A percentile compares a stretch with the other conserved stretches of the same genome.
Evolutionary conservation across 257 asterid species (phyloP).

Genomic region (Rubia yunnanensis): DNA sequence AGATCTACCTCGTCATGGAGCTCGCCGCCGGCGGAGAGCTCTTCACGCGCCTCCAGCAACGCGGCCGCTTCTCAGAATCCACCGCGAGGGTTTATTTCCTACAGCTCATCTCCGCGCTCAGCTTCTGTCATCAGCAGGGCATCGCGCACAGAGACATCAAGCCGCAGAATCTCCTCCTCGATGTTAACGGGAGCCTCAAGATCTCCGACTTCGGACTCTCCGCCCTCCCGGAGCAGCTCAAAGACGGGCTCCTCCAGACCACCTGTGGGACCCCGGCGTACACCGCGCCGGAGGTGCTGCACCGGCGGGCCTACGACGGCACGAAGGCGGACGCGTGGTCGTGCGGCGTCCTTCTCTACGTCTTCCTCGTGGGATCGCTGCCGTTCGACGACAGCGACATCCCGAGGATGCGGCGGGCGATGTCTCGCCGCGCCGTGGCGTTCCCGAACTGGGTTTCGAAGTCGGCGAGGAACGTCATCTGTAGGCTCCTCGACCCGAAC

Average conservation of each 20-base stretch:
- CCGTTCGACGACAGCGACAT: slow-evolving; percentile 72
- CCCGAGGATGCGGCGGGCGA: slow-evolving; percentile 60
- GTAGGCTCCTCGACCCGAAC: slow-evolving; percentile 64
- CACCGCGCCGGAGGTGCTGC: slow-evolving; percentile 82
- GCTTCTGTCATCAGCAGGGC: slow-evolving; percentile 71
- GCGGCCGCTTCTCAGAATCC: slow-evolving; percentile 54
- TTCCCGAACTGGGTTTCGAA: slow-evolving; percentile 68
- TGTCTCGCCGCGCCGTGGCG: slow-evolving; percentile 40
- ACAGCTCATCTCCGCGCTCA: slow-evolving; percentile 65
- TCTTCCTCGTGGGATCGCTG: slow-evolving; percentile 49
- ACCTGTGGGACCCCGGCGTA: slow-evolving; percentile 92
- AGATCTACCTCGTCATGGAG: slow-evolving; percentile 82
- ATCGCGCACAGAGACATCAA: slow-evolving; percentile 87
- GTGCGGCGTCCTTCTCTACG: slow-evolving; percentile 63
- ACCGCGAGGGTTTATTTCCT: slow-evolving; percentile 49
- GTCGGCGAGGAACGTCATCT: slow-evolving; percentile 40
- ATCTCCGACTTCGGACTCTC: slow-evolving; percentile 89
- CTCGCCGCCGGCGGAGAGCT: slow-evolving; percentile 88
- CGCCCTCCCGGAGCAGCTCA: slow-evolving; percentile 61
- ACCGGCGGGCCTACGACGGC: slow-evolving; percentile 67
- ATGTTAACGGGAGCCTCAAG: slow-evolving; percentile 42
- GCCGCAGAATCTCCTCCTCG: slow-evolving; percentile 82
- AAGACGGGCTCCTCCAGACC: slow-evolving; percentile 54
- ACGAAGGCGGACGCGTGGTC: slow-evolving; percentile 96
- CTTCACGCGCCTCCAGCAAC: slow-evolving; percentile 40